Evolutionary conservation across 352 stramenopile genomes (phyloP), one percentile per base, ranked within the genome.

Genomic region (Chrysophaeum taylorii): DNA sequence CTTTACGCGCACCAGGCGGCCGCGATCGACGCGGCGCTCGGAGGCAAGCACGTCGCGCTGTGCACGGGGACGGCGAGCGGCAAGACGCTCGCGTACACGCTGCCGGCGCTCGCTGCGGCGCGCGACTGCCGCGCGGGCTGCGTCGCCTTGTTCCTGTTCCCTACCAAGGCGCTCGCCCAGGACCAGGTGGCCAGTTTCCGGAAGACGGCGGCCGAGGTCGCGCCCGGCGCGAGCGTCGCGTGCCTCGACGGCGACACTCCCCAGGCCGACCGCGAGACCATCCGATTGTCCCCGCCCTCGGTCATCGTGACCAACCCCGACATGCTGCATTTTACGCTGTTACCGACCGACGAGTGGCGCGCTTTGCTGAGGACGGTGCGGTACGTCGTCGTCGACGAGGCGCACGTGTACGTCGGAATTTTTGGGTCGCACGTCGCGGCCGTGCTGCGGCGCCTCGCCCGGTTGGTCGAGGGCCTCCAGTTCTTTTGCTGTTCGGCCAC

Each of bases 291-390:
- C n/a, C 38, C 63, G 27, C 87, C 87, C 14, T 89, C 95, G 52
- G 86, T 98, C 43, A 93, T 98, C 63, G 79, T 99, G n/a, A 98
- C 92, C 2, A 99, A 99, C 79, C 94, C 94, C 35, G 95, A 98
- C 76, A 98, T 97, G 74, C 82, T 99, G 21, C 94, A 99, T 77
- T 84, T 94, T 18, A 89, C 89, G n/a, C 92, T 98, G 33, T 76
- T 98, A 18, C 90, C 92, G 0, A 61, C 74, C 43, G 73, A 63
- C 2, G 75, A 87, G 37, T 99, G 94, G 85, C 80, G 82, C 64
- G 74, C 76, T 4, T 81, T 98, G 45, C 79, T 98, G 21, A 75
- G 74, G n/a, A 85, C 89, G 61, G 73, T 98, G n/a, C 81, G 82
- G 74, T 97, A 85, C 61, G 79, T 92, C 36, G 87, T 92, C 9